Conservation (phyloP, 1,284 basidiomycete genomes). For the Pisolithus thermaeus region DNA sequence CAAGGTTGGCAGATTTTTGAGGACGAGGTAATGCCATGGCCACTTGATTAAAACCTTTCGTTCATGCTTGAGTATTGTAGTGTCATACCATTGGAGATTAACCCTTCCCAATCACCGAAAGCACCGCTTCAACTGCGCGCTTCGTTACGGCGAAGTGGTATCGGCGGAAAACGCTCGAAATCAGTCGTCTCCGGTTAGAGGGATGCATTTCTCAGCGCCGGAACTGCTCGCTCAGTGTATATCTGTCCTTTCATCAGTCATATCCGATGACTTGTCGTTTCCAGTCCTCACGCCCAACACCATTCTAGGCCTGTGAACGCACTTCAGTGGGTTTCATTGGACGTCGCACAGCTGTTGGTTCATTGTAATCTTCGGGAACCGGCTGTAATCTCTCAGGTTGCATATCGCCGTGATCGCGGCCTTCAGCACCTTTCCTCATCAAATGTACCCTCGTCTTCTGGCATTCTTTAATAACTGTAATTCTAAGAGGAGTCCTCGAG, state of each 20-base stretch:
- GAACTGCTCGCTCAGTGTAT: slow-evolving; percentile 56
- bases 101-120: slow-evolving; percentile 11
- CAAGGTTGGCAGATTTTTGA: slow-evolving; percentile 56
- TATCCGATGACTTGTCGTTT: slow-evolving; percentile 69
- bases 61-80: slow-evolving; percentile 8
- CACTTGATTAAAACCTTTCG: slow-evolving; percentile 8
- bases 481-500: slow-evolving; percentile 47
- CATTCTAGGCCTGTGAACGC: slow-evolving; percentile 58
- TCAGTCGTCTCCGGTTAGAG: slow-evolving; percentile 43
- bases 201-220: slow-evolving; percentile 32
- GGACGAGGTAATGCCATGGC: slow-evolving; percentile 17
- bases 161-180: slow-evolving; percentile 36
- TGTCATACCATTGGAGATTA: slow-evolving; percentile 9
- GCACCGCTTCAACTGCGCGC: slow-evolving; percentile 39
- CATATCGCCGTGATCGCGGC: slow-evolving; percentile 61
- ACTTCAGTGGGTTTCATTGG: slow-evolving; percentile 56
- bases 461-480: slow-evolving; percentile 56
- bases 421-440: slow-evolving; percentile 54
- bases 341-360: slow-evolving; percentile 57
- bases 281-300: slow-evolving; percentile 47
- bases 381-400: slow-evolving; percentile 50
- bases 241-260: slow-evolving; percentile 54
- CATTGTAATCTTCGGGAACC: slow-evolving; percentile 48
- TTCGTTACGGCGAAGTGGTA: slow-evolving; percentile 24
- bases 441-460: slow-evolving; percentile 55